Base-by-base conservation (phyloP, 257 asterid genomes). In the Solanum pinnatisectum region DNA sequence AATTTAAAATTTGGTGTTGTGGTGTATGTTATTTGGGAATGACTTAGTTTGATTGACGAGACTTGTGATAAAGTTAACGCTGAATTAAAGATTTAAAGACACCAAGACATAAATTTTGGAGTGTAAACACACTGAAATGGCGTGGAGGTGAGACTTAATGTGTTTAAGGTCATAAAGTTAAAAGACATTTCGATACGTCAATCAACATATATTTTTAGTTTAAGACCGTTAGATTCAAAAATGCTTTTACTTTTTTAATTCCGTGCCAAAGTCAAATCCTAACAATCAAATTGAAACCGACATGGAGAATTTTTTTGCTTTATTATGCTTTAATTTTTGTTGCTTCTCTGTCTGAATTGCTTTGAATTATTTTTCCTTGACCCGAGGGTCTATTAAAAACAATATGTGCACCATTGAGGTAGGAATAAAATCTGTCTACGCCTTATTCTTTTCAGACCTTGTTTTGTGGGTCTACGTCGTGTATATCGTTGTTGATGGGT, bases 391-490 rank as follows among this genome's bases (percentile, higher is more conserved):
- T 25, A 65, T 65, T 65, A 25, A 65, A 65, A 65, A 25, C 30
- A n/a, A 4, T 5, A 22, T 25, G 18, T 65, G 15, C n/a, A 65
- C 33, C 18, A n/a, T 25, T 65, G 32, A n/a, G 8, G 4, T n/a
- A 10, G 8, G 32, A 0, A n/a, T n/a, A 65, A 65, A n/a, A 25
- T 65, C 0, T n/a, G 72, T 12, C 37, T 68, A 27, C 5, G 4
- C 0, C 8, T 33, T 27, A 68, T 27, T 25, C 8, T 68, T 27
- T 27, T 25, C 10, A 13, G 1, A 68, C 22, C 10, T 6, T 30
- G 2, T 6, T 68, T 68, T 56, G 63, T 18, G 10, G 10, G 9
- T 0, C 9, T 27, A 3, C 2, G 1, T 2, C 1, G 22, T 13
- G 10, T 30, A 68, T 68, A 14, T 68, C 1, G 0, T 0, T 30